A percentile compares a stretch with the other conserved stretches of the same genome.
phyloP scores from a whole-genome alignment of 2,329 filamentous ascomycete genomes.

The Aspergillus arachidicola region DNA sequence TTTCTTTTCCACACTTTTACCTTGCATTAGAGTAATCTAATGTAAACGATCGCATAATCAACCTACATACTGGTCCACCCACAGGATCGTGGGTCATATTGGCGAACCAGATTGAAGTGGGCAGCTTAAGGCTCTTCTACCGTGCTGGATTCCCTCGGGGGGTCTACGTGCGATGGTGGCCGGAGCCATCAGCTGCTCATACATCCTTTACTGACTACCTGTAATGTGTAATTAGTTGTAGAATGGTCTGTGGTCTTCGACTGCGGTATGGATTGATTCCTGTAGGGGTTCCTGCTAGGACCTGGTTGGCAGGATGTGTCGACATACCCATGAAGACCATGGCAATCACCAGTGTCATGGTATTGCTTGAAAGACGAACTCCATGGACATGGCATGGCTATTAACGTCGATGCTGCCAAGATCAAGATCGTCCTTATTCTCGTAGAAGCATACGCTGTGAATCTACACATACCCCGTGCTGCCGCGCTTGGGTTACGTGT shows the following conservation, averaged over 20 bases:
- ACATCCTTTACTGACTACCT: conserved; percentile 29
- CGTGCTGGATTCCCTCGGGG: conserved; percentile 31
- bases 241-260: no score
- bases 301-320: no score
- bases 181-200: conserved; percentile 42
- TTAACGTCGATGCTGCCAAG: no score
- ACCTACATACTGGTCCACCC: conserved; percentile 45
- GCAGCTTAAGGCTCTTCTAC: conserved; percentile 36
- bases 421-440: no score
- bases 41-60: conserved; percentile 51
- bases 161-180: conserved; percentile 34
- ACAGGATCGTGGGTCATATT: conserved; percentile 53
- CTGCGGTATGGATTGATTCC: background rate
- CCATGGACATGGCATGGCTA: no score
- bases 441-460: no score
- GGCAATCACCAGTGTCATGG: no score
- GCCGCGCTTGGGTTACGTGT: no score
- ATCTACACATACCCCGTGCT: no score
- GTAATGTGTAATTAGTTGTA: background rate
- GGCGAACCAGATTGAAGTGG: conserved; percentile 48
- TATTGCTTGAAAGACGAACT: no score
- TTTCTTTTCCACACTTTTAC: conserved; percentile 42
- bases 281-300: background rate
- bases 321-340: no score
- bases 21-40: conserved; percentile 11